Percentiles rank a stretch among this genome's conserved stretches.
These are phyloP conservation scores for Platanthera zijinensis DNA, from an alignment of 106 monocot species.

Conservation along the genomic window DNA sequence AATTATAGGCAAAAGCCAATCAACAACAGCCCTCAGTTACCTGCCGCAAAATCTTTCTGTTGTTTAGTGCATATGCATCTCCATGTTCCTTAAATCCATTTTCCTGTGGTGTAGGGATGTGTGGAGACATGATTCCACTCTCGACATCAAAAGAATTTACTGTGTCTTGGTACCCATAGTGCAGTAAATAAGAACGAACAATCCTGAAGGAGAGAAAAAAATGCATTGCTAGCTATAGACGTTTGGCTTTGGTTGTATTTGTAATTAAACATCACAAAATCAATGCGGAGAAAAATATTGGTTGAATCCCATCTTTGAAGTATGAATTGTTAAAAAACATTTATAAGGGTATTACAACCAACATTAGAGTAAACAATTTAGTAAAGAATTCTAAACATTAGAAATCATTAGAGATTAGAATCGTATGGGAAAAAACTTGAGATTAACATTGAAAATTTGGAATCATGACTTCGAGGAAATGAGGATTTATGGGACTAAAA, in stretches of 20 bases:
- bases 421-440: no score
- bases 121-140: constrained; percentile 51
- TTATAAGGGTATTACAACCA: no score
- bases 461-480: no score
- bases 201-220: constrained; percentile 44
- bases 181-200: constrained; percentile 83
- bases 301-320: no score
- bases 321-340: no score
- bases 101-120: constrained; percentile 24
- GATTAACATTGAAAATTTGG: no score
- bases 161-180: constrained; percentile 97
- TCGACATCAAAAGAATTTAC: constrained; percentile 74
- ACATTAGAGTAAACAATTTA: no score
- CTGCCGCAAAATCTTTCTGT: constrained; percentile 87
- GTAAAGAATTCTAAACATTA: no score
- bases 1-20: background rate
- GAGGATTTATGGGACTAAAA: no score
- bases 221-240: background rate
- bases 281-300: background rate
- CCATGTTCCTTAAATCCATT: constrained; percentile 44
- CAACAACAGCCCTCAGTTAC: constrained; percentile 15
- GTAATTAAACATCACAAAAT: background rate
- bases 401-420: no score
- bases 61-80: constrained; percentile 57
- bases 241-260: background rate